phyloP scores from a whole-genome alignment of 768 basidiomycete species.

The Suillus paluster region DNA sequence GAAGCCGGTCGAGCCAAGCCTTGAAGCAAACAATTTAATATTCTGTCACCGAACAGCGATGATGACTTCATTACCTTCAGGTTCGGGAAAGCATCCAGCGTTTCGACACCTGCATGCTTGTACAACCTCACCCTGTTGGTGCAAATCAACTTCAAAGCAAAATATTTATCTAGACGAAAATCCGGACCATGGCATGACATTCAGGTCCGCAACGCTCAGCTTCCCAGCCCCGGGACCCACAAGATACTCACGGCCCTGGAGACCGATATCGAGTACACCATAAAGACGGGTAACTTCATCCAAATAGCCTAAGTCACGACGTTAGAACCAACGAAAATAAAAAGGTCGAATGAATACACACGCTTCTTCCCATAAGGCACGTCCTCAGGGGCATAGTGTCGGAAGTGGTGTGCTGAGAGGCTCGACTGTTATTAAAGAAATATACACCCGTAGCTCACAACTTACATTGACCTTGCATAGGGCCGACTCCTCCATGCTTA shows the following conservation, averaged over 20 bases:
- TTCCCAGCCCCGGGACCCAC: slow-evolving; percentile 75
- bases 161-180: neutral
- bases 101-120: slow-evolving; percentile 52
- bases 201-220: slow-evolving; percentile 74
- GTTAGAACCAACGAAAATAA: slow-evolving; percentile 19
- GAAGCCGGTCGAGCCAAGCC: slow-evolving; percentile 37
- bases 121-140: slow-evolving; percentile 59
- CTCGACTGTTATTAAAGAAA: slow-evolving; percentile 16
- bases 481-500: slow-evolving; percentile 80
- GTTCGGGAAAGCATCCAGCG: slow-evolving; percentile 65
- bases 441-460: neutral
- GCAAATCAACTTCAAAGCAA: neutral
- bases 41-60: neutral
- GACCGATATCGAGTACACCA: slow-evolving; percentile 78
- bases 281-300: slow-evolving; percentile 86
- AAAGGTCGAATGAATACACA: slow-evolving; percentile 29
- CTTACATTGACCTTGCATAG: slow-evolving; percentile 81
- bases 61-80: slow-evolving; percentile 49
- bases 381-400: slow-evolving; percentile 62
- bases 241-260: slow-evolving; percentile 77
- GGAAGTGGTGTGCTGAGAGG: slow-evolving; percentile 69
- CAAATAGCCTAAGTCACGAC: slow-evolving; percentile 57
- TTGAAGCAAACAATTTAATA: slow-evolving; percentile 7
- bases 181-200: slow-evolving; percentile 63
- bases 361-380: slow-evolving; percentile 72